Percentiles rank a stretch among this genome's conserved stretches.
Conservation (phyloP, 371 early-diverging fungal genomes). For the Dinochytrium kinnereticum region DNA sequence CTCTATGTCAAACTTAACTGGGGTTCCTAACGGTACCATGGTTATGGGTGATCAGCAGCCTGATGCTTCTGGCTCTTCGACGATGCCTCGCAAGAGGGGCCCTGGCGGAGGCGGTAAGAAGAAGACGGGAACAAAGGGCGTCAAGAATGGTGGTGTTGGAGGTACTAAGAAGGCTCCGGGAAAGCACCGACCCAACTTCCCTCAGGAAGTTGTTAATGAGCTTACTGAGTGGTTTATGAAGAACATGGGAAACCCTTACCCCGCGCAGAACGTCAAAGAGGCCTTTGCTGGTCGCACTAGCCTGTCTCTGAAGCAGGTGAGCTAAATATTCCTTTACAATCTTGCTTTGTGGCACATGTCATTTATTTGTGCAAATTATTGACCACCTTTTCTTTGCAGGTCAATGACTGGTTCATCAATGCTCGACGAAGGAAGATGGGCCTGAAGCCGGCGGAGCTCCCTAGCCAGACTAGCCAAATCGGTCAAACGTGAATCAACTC, state of each 20-base stretch:
- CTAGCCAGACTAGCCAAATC: too few relatives aligned
- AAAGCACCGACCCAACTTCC: constrained; percentile 11
- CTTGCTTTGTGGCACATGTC: background rate
- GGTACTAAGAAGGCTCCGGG: constrained; percentile 1
- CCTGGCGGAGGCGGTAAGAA: constrained; percentile 4
- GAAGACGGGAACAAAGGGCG: background rate
- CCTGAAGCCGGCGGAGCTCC: background rate
- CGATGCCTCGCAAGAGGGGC: background rate
- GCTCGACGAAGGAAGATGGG: background rate
- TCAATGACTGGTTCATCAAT: constrained; percentile 18
- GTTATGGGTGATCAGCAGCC: background rate
- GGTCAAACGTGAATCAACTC: too few relatives aligned
- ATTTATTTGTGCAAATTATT: too few relatives aligned
- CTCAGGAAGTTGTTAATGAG: background rate
- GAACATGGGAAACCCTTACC: constrained; percentile 12
- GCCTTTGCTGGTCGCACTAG: background rate
- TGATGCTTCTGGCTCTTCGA: background rate
- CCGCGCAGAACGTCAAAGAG: constrained; percentile 5
- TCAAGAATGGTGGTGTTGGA: background rate
- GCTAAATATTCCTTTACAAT: background rate
- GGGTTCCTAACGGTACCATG: background rate
- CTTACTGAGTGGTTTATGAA: background rate
- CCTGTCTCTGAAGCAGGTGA: constrained; percentile 8
- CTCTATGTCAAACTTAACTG: background rate
- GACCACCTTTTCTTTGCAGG: too few relatives aligned